Evolutionary conservation across 2,329 filamentous ascomycete genomes (phyloP), one percentile per base, ranked within the genome.

Genomic region (Didymella sp.): DNA sequence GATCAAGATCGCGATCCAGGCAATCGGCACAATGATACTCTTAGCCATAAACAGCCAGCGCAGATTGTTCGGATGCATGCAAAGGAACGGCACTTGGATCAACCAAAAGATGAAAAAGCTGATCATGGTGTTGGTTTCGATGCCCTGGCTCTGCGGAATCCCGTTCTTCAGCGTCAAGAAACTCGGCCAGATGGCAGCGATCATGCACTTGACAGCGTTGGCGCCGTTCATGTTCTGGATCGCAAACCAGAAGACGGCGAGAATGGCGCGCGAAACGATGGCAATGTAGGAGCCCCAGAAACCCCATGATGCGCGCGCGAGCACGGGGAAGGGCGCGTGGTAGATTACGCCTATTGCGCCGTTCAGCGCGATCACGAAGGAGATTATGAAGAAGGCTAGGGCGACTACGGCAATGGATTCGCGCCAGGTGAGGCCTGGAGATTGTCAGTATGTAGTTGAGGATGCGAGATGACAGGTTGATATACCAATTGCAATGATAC

Each of bases 181-280:
- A 9, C 79, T 82, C 0, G 85, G 85, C 82, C 84, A 87, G 60
- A 86, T 85, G 1, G 83, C 82, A 7, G 79, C 78, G 13, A 85
- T 64, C 73, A 84, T 83, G 40, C 81, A 80, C 4, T 76, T 75
- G 8, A 84, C 77, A 0, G 79, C 77, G 54, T 84, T 83, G 0
- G 82, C 85, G 0, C 87, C 87, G 60, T 87, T 87, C 58, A 85
- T 85, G 37, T 84, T 85, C 62, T 89, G 86, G 43, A 89, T 87
- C 0, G 86, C 85, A 50, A 89, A 85, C 88, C 84, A 86, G 72
- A 86, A 85, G 17, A 85, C 69, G 5, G 83, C 83, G 3, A 85
- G 78, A 53, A 85, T 81, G 35, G 79, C 78, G 11, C 83, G 78
- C 0, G 80, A 83, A 7, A 85, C 64, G 49, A 85, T 82, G 22